These are phyloP conservation scores for Pseudogymnoascus sp. DNA, from an alignment of 2,329 filamentous ascomycete genomes.

Conservation along the genomic window DNA sequence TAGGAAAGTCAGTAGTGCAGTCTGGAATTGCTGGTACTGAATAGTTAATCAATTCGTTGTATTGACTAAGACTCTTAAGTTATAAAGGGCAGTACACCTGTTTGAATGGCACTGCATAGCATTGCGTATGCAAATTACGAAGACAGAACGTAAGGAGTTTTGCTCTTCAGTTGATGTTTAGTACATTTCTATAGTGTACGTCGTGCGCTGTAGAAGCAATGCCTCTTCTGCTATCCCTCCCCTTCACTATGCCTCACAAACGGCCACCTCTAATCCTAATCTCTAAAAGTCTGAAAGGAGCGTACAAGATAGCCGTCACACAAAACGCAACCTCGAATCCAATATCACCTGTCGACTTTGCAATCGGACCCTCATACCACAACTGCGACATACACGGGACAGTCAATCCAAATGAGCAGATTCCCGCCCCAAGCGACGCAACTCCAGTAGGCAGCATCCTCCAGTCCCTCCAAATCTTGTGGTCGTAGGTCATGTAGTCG, in stretches of 20 bases:
- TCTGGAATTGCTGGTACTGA: background rate
- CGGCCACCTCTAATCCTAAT: conserved; percentile 22
- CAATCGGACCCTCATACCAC: conserved; percentile 54
- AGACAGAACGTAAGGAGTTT: background rate
- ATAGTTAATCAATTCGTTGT: background rate
- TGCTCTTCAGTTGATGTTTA: background rate
- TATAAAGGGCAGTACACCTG: background rate
- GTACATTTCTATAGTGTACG: background rate
- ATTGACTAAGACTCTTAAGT: background rate
- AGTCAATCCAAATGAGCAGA: conserved; percentile 37
- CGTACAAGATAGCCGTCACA: conserved; percentile 35
- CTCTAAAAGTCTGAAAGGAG: conserved; percentile 35
- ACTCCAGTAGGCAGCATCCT: conserved; percentile 32
- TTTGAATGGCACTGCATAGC: background rate
- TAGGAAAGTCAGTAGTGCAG: background rate
- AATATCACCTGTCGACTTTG: conserved; percentile 51
- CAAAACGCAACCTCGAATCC: conserved; percentile 56
- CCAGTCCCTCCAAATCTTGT: conserved; percentile 30
- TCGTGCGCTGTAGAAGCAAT: background rate
- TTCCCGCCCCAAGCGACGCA: conserved; percentile 32
- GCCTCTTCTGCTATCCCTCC: background rate
- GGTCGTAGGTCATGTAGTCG: conserved; percentile 27
- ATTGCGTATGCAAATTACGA: background rate
- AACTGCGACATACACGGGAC: conserved; percentile 52
- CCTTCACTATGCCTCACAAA: background rate